Percentiles rank a stretch among this genome's conserved stretches.
phyloP scores from a whole-genome alignment of 306 rosid genomes.

The Elaeagnus macrophylla region DNA sequence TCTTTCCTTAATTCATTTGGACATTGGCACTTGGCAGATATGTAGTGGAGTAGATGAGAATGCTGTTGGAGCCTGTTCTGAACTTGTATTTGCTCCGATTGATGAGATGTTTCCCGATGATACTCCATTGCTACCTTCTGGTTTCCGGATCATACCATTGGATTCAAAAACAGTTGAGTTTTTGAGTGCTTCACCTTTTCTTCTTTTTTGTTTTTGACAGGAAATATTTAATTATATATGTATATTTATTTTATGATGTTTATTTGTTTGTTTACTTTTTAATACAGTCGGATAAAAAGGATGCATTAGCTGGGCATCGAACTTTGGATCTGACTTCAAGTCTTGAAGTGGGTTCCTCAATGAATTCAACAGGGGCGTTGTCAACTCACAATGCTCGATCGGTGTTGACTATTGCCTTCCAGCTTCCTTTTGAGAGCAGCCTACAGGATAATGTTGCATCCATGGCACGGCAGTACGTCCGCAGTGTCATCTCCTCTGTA shows the following conservation, averaged over 20 bases:
- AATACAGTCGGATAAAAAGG: conserved; percentile 66
- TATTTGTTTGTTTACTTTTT: background rate
- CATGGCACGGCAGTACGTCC: conserved; percentile 90
- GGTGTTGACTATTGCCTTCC: conserved; percentile 90
- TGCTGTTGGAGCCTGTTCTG: conserved; percentile 73
- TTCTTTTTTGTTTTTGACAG: background rate
- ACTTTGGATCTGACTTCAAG: conserved; percentile 87
- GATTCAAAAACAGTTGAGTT: conserved; percentile 92
- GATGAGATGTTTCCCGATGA: conserved; percentile 87
- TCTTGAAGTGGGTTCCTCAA: conserved; percentile 66
- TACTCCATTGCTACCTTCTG: conserved; percentile 86
- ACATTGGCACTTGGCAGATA: conserved; percentile 29
- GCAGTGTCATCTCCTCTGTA: conserved; percentile 77
- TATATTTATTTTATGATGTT: background rate
- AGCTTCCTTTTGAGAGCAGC: conserved; percentile 77
- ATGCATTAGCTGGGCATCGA: conserved; percentile 40
- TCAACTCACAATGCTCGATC: conserved; percentile 59
- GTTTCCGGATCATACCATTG: conserved; percentile 86
- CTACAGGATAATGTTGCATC: conserved; percentile 69
- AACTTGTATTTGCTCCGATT: conserved; percentile 84
- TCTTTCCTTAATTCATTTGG: background rate
- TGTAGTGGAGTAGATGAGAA: conserved; percentile 77
- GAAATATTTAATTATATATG: no score
- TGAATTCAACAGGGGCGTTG: conserved; percentile 38
- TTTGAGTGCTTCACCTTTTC: background rate